Evolutionary conservation across 2,329 filamentous ascomycete species (phyloP).

Genomic region (Colletotrichum musicola): DNA sequence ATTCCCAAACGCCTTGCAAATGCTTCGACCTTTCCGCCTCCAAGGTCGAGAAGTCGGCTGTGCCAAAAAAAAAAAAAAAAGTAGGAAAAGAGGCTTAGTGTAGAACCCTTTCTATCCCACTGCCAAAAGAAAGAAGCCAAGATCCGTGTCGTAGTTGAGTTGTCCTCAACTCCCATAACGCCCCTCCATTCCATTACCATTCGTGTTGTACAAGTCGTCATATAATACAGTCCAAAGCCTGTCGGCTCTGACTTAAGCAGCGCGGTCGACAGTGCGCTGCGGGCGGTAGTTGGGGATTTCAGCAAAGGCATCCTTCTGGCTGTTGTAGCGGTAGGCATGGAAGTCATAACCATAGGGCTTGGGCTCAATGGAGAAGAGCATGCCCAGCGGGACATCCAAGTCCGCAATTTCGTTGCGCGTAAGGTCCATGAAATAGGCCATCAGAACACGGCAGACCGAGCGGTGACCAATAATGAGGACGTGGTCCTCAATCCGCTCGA

Average conservation of each 20-base stretch:
- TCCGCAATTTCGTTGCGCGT: constrained; percentile 93
- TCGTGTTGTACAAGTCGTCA: constrained; percentile 36
- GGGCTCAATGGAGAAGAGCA: constrained; percentile 94
- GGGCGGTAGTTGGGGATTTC: constrained; percentile 88
- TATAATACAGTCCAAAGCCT: constrained; percentile 24
- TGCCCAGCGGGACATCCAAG: constrained; percentile 91
- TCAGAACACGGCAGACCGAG: constrained; percentile 89
- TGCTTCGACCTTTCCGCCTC: constrained; percentile 26
- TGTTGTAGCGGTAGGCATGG: constrained; percentile 93
- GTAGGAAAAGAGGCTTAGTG: neutral
- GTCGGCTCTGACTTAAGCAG: constrained; percentile 42
- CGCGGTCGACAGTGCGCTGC: constrained; percentile 65
- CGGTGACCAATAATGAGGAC: constrained; percentile 93
- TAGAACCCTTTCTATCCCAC: constrained; percentile 18
- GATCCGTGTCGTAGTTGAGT: constrained; percentile 34
- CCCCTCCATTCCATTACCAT: constrained; percentile 21
- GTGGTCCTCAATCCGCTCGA: constrained; percentile 97
- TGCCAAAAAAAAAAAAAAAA: constrained; percentile 6
- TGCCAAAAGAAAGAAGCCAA: constrained; percentile 12
- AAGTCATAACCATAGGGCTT: constrained; percentile 99
- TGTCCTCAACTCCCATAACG: constrained; percentile 30
- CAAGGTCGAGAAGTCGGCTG: constrained; percentile 18
- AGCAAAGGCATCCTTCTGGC: constrained; percentile 82
- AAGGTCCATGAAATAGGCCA: constrained; percentile 96
- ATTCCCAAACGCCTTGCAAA: constrained; percentile 40